Base-by-base conservation (phyloP, 2,329 filamentous ascomycete genomes). In the Colletotrichum sansevieriae region DNA sequence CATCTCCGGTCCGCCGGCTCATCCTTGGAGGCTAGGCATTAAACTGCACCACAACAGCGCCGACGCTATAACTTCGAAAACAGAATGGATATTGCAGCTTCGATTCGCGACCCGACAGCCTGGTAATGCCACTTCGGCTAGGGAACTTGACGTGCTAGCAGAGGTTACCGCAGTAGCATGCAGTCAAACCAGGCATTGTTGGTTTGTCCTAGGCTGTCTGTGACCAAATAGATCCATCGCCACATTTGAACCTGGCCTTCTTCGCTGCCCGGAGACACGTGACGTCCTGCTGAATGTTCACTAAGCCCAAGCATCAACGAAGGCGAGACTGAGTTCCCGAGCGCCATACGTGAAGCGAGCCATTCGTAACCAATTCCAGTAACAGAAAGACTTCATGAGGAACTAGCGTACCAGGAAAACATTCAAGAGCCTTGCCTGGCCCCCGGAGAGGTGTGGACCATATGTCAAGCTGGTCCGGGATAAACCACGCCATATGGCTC, bases 401-500 rank as follows among this genome's bases (percentile, higher is more conserved):
- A 56, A 3, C 20, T 61, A 69, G 49, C 56, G 56, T 66, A 69
- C 56, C 62, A 65, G 10, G 29, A 9, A 37, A 44, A 15, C 15
- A 12, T 56, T 39, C n/a, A 43, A 33, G 11, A 61, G 56, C 62
- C 63, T 63, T 66, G 62, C 39, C 55, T 65, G 13, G 47, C 62
- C 35, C 10, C 47, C 18, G 55, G 62, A 49, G 35, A 61, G 43
- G 20, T 61, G 55, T 43, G 62, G 41, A 51, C 61, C 22, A 54
- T 25, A 33, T 43, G 54, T 41, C 29, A 55, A 58, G 46, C 54
- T 59, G 55, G 35, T 46, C 47, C 33, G 18, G 37, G 62, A 37
- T 29, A 52, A 20, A 52, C 15, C 39, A 47, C 25, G 37, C 20
- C 66, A 70, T 63, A 64, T 68, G 57, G 57, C 57, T 75, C 67